Percentiles rank a stretch among this genome's conserved stretches.
Conservation (phyloP, 306 rosid genomes). For the Hippophae rhamnoides region DNA sequence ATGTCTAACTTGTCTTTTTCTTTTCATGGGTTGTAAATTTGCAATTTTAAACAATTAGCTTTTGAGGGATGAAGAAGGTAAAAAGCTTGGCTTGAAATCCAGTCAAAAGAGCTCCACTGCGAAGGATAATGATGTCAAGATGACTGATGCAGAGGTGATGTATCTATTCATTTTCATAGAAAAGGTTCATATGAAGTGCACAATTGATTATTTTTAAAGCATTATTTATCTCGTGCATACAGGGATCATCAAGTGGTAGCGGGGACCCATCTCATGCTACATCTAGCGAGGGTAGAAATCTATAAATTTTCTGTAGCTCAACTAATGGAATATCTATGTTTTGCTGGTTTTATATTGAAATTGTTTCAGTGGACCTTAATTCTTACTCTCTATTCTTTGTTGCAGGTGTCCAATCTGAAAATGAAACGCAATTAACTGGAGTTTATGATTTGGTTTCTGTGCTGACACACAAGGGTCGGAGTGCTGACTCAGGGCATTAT, state of each 20-base stretch:
- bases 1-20: background rate
- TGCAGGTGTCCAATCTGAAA: conserved; percentile 36
- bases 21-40: background rate
- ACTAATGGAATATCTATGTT: background rate
- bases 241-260: conserved; percentile 71
- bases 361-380: background rate
- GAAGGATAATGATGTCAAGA: conserved; percentile 59
- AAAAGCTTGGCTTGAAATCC: conserved; percentile 71
- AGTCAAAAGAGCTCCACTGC: conserved; percentile 46
- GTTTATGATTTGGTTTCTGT: conserved; percentile 94
- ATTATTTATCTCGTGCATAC: conserved; percentile 17
- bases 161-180: background rate
- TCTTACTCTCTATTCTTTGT: conserved; percentile 7
- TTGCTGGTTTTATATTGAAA: background rate
- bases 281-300: conserved; percentile 51
- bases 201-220: background rate
- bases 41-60: conserved; percentile 27
- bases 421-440: conserved; percentile 70
- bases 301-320: background rate
- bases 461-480: conserved; percentile 97
- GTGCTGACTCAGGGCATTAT: conserved; percentile 98
- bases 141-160: conserved; percentile 71
- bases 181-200: background rate
- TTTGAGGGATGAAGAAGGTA: conserved; percentile 87
- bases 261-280: conserved; percentile 68